Conservation (phyloP, 208 protist species). For the Porcisia deanei region DNA sequence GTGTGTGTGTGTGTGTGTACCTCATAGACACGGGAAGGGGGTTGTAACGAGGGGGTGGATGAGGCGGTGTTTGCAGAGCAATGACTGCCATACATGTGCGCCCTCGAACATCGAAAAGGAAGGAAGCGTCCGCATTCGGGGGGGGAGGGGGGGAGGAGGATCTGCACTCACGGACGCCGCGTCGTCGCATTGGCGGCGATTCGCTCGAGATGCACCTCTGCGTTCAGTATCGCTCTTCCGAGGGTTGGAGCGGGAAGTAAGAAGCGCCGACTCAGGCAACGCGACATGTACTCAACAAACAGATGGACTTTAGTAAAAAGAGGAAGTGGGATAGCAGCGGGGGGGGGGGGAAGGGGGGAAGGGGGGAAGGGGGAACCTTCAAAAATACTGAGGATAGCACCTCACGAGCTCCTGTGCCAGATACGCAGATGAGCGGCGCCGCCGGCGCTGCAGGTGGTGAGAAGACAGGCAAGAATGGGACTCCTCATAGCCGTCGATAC, state of each 20-base stretch:
- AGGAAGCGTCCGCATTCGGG: no score
- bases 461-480: background rate
- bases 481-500: background rate
- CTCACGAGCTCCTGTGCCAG: slow-evolving; percentile 17
- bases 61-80: no score
- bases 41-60: no score
- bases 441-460: background rate
- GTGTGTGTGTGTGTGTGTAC: background rate
- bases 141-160: no score
- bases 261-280: background rate
- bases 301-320: background rate
- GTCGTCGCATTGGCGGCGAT: no score
- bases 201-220: no score
- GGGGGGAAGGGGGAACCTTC: background rate
- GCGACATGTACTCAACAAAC: background rate
- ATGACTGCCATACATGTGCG: no score
- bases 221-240: no score
- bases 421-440: slow-evolving; percentile 11
- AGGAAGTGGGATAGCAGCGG: no score
- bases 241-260: background rate
- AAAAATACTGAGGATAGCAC: slow-evolving; percentile 27
- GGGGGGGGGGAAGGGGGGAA: background rate
- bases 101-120: no score
- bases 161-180: no score
- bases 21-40: no score